These are phyloP conservation scores for Dioszegia aurantiaca DNA, from an alignment of 768 basidiomycete species.

Conservation along the genomic window DNA sequence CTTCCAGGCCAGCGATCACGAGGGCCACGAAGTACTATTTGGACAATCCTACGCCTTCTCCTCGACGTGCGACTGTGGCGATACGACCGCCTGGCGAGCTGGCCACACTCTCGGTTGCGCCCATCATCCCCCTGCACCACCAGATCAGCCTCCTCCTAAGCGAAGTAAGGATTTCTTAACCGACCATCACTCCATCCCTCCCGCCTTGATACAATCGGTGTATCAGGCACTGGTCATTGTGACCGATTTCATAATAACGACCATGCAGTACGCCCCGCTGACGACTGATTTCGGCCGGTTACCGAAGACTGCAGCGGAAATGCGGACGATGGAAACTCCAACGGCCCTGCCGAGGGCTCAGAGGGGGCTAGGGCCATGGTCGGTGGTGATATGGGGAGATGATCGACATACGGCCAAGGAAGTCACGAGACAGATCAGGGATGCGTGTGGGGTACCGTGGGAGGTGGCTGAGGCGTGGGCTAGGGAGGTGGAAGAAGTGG, in stretches of 20 bases:
- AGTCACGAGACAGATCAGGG: conserved; percentile 57
- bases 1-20: conserved; percentile 83
- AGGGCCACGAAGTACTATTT: conserved; percentile 85
- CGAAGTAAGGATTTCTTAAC: background rate
- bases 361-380: conserved; percentile 35
- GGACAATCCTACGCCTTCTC: conserved; percentile 76
- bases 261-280: conserved; percentile 75
- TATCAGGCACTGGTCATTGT: conserved; percentile 69
- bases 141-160: background rate
- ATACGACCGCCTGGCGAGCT: conserved; percentile 77
- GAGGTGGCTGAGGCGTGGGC: conserved; percentile 31
- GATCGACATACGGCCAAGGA: conserved; percentile 94
- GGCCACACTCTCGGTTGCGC: conserved; percentile 61
- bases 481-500: conserved; percentile 40
- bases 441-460: conserved; percentile 40
- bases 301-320: conserved; percentile 55
- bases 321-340: conserved; percentile 16
- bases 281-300: conserved; percentile 53
- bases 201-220: conserved; percentile 62
- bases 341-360: conserved; percentile 22
- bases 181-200: conserved; percentile 59
- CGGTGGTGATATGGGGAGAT: conserved; percentile 85
- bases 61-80: conserved; percentile 93
- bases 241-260: conserved; percentile 78
- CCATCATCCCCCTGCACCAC: conserved; percentile 63